Evolutionary conservation across 495 filamentous ascomycete species (phyloP).

Genomic region (Delitschia confertaspora): DNA sequence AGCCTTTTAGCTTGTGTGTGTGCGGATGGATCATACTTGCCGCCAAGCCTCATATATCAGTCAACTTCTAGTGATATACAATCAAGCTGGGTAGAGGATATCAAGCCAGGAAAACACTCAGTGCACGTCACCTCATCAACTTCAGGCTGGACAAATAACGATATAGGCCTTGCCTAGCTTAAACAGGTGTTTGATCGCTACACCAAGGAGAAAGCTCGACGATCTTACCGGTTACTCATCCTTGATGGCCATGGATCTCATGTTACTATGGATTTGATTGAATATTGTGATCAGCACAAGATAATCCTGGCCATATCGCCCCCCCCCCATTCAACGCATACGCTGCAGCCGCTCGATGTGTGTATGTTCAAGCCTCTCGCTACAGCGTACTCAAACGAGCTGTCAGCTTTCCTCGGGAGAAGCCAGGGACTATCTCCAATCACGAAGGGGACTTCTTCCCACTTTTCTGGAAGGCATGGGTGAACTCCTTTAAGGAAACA

Average conservation of each 20-base stretch:
- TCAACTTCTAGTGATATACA: conserved; percentile 10
- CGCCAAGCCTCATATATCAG: conserved; percentile 11
- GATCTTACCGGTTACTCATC: conserved; percentile 14
- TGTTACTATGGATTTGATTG: conserved; percentile 17
- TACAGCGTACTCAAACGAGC: too few relatives aligned
- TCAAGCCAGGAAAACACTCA: neutral
- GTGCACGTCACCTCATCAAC: neutral
- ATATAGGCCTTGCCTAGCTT: conserved; percentile 9
- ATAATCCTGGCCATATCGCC: neutral
- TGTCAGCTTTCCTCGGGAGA: too few relatives aligned
- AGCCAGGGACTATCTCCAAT: too few relatives aligned
- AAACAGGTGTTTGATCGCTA: conserved; percentile 5
- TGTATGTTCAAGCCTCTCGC: conserved; percentile 9
- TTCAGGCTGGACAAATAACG: conserved; percentile 2
- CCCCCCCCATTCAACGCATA: neutral
- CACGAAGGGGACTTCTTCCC: too few relatives aligned
- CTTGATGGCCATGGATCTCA: conserved; percentile 19
- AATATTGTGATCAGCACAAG: neutral
- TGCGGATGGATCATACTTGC: conserved; percentile 6
- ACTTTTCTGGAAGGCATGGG: too few relatives aligned
- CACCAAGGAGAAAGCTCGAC: neutral
- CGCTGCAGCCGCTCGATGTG: conserved; percentile 17
- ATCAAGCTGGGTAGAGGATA: neutral
- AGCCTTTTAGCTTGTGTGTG: conserved; percentile 7
- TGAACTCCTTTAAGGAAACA: too few relatives aligned